phyloP scores from a whole-genome alignment of 2,329 filamentous ascomycete genomes.

The Raffaelea deltoideospora region DNA sequence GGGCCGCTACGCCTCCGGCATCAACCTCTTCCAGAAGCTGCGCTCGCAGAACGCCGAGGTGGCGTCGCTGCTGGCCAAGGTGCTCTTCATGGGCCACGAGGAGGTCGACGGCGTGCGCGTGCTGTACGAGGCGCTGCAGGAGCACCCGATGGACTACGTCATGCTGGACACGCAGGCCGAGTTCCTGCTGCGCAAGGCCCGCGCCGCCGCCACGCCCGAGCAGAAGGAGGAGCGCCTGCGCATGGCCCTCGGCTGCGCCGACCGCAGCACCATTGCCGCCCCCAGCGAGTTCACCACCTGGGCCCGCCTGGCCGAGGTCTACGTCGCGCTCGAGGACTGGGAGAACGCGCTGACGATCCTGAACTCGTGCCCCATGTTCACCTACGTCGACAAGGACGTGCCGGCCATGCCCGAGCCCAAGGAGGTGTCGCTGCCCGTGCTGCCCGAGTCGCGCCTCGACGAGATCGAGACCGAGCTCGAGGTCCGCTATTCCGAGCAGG shows the following conservation, averaged over 20 bases:
- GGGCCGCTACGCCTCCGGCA: constrained; percentile 83
- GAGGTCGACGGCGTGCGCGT: constrained; percentile 90
- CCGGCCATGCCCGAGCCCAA: constrained; percentile 88
- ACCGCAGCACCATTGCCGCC: constrained; percentile 85
- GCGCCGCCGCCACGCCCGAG: constrained; percentile 35
- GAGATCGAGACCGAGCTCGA: constrained; percentile 90
- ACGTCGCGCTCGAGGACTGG: constrained; percentile 90
- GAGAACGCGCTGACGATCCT: constrained; percentile 87
- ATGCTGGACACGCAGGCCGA: constrained; percentile 89
- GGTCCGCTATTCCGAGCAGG: constrained; percentile 65
- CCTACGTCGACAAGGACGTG: constrained; percentile 95
- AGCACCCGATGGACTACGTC: constrained; percentile 94
- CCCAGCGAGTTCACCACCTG: constrained; percentile 96
- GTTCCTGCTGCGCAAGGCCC: constrained; percentile 76
- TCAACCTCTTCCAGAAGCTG: constrained; percentile 95
- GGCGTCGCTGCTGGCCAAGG: constrained; percentile 77
- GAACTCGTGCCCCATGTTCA: constrained; percentile 99
- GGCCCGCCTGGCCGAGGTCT: constrained; percentile 86
- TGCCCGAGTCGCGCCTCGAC: constrained; percentile 80
- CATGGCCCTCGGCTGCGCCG: constrained; percentile 83
- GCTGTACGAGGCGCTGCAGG: constrained; percentile 74
- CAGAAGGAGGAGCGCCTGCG: constrained; percentile 54
- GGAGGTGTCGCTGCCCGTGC: constrained; percentile 71
- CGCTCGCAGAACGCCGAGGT: constrained; percentile 84
- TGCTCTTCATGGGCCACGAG: constrained; percentile 88